Evolutionary conservation across 495 filamentous ascomycete species (phyloP).

Genomic region (Penicillium psychrofluorescens): DNA sequence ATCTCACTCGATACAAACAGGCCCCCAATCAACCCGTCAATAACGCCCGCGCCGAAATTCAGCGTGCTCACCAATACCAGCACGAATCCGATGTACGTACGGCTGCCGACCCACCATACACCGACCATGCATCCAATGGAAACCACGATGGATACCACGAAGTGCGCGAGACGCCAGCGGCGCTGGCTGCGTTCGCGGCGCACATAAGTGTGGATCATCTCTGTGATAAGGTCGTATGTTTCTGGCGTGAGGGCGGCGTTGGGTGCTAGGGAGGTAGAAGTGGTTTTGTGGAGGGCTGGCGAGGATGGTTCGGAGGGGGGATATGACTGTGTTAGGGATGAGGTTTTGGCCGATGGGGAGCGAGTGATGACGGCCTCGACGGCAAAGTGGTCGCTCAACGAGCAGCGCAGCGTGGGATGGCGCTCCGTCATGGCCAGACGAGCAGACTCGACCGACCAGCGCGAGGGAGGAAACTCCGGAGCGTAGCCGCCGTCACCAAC

Average conservation of each 20-base stretch:
- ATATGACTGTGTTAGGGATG: background rate
- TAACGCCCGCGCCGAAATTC: conserved; percentile 62
- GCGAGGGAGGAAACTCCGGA: conserved; percentile 21
- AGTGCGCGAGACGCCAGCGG: conserved; percentile 63
- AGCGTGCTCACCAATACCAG: conserved; percentile 72
- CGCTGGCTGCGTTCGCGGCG: conserved; percentile 63
- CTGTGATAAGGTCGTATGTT: conserved; percentile 68
- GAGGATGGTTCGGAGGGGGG: background rate
- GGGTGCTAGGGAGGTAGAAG: conserved; percentile 13
- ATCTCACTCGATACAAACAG: conserved; percentile 81
- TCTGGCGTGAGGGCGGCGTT: conserved; percentile 35
- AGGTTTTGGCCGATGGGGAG: background rate
- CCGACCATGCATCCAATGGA: conserved; percentile 66
- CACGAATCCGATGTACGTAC: conserved; percentile 71
- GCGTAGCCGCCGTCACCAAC: conserved; percentile 40
- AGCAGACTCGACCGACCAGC: conserved; percentile 61
- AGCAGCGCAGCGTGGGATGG: conserved; percentile 75
- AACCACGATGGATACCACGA: conserved; percentile 54
- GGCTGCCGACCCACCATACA: conserved; percentile 73
- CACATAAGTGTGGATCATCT: conserved; percentile 57
- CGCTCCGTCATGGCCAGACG: conserved; percentile 74
- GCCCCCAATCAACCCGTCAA: conserved; percentile 80
- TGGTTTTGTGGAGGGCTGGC: conserved; percentile 10
- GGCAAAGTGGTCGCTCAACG: conserved; percentile 88
- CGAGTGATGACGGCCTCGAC: conserved; percentile 46